These are phyloP conservation scores for Nemania abortiva DNA, from an alignment of 2,329 filamentous ascomycete species.

Conservation along the genomic window DNA sequence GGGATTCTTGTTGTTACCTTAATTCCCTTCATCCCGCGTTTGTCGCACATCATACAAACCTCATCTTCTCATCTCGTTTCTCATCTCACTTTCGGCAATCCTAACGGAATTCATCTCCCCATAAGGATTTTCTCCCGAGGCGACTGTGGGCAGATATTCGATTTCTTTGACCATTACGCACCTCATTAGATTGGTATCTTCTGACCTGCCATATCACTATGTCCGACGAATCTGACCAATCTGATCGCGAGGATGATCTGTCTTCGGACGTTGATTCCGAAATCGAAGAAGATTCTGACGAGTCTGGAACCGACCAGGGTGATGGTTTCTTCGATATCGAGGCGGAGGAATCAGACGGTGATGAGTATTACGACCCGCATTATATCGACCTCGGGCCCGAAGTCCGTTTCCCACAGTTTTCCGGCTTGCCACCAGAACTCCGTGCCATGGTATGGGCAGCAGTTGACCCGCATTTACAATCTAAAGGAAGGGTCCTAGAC, in stretches of 20 bases:
- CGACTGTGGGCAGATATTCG: neutral
- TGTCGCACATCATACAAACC: neutral
- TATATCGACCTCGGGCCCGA: conserved; percentile 25
- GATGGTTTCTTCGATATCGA: conserved; percentile 50
- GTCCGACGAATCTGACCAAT: conserved; percentile 46
- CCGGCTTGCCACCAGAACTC: conserved; percentile 52
- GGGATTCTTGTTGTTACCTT: neutral
- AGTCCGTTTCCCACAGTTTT: conserved; percentile 56
- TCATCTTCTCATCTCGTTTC: conserved; percentile 15
- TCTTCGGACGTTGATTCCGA: conserved; percentile 22
- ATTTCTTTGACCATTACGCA: neutral
- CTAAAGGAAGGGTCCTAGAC: conserved; percentile 46
- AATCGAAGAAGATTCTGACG: conserved; percentile 38
- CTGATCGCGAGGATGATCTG: conserved; percentile 40
- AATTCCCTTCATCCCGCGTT: conserved; percentile 19
- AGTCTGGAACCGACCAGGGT: conserved; percentile 38
- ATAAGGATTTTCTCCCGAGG: neutral
- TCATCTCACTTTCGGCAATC: conserved; percentile 10
- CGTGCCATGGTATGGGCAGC: conserved; percentile 53
- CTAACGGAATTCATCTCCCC: conserved; percentile 1
- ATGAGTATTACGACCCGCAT: conserved; percentile 1
- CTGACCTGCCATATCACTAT: conserved; percentile 34
- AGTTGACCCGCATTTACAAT: conserved; percentile 51
- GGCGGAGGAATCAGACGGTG: conserved; percentile 47
- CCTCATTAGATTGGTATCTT: neutral